Evolutionary conservation across 169 alveolate genomes (phyloP).

Genomic region (Plasmodium cynomolgi): DNA sequence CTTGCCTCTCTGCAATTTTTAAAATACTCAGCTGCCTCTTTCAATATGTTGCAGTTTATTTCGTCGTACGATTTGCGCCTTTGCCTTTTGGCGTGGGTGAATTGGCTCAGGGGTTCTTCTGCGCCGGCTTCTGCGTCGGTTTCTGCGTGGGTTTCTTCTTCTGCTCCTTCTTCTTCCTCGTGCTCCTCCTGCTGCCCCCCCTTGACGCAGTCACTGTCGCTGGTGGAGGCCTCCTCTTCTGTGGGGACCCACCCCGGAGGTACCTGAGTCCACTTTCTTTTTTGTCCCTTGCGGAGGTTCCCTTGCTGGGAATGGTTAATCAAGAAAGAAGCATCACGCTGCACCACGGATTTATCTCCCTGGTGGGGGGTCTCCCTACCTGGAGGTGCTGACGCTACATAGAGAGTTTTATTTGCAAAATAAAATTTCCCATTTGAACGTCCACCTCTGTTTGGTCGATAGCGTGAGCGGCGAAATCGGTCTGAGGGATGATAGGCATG

Average conservation of each 20-base stretch:
- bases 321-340: neutral
- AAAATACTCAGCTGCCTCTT: slow-evolving; percentile 22
- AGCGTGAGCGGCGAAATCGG: neutral
- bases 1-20: neutral
- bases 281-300: neutral
- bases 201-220: neutral
- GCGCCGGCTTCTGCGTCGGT: neutral
- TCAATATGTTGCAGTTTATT: neutral
- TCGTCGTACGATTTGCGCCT: neutral
- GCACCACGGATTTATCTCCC: neutral
- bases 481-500: neutral
- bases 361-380: neutral
- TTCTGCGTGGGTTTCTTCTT: neutral
- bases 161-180: neutral
- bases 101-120: neutral
- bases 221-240: neutral
- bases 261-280: neutral
- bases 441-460: neutral
- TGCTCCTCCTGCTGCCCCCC: neutral
- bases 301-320: neutral
- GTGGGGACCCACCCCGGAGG: neutral
- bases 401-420: neutral
- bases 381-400: neutral
- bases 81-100: neutral
- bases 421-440: neutral